Evolutionary conservation across 176 grass and related monocot species (phyloP).

Genomic region (Lolium multiflorum): DNA sequence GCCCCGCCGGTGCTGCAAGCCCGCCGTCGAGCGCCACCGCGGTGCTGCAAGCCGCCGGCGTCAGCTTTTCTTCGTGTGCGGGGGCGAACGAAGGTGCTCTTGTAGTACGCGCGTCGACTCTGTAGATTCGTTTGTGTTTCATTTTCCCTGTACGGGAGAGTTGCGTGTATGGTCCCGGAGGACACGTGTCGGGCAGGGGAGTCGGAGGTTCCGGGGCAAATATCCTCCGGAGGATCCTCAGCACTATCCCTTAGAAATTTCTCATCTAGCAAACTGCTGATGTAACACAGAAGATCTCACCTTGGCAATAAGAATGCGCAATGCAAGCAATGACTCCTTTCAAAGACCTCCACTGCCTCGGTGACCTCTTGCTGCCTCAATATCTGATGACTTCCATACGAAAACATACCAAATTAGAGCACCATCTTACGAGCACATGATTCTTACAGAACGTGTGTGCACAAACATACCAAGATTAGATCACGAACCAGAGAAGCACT

Average conservation of each 20-base stretch:
- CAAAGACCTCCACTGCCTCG: slow-evolving; percentile 76
- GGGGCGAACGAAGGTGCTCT: no score
- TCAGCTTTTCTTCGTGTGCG: no score
- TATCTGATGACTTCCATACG: slow-evolving; percentile 71
- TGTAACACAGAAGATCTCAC: slow-evolving; percentile 53
- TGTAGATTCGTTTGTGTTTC: no score
- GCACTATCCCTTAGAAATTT: not conserved
- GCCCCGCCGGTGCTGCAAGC: no score
- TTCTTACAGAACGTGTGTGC: slow-evolving; percentile 1
- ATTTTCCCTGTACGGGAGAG: no score
- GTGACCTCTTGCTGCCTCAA: slow-evolving; percentile 83
- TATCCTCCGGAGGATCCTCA: no score
- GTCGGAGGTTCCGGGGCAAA: no score
- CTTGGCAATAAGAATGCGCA: slow-evolving; percentile 86
- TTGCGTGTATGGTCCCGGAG: no score
- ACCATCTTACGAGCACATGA: slow-evolving; percentile 17
- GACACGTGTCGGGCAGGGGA: no score
- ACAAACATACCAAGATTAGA: slow-evolving; percentile 28
- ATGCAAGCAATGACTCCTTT: slow-evolving; percentile 81
- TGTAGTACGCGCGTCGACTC: no score
- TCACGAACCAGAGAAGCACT: slow-evolving; percentile 11
- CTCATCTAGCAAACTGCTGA: not conserved
- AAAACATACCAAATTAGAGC: slow-evolving; percentile 40
- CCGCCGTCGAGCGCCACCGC: no score
- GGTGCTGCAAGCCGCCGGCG: no score